These are phyloP conservation scores for Pythium volutum DNA, from an alignment of 352 stramenopile species.

Conservation along the genomic window DNA sequence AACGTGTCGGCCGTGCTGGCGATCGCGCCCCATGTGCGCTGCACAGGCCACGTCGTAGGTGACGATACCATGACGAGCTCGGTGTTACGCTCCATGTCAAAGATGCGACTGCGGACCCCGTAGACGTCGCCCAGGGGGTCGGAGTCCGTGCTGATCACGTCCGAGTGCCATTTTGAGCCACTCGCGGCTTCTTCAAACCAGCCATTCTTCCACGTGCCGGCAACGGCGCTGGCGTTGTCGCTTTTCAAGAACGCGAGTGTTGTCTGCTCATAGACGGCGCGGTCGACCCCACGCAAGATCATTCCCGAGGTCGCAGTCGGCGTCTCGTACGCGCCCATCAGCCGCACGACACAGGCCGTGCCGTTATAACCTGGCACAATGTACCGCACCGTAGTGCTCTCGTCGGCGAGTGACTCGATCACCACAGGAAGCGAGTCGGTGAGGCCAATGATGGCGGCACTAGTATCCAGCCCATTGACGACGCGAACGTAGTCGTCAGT, in stretches of 20 bases:
- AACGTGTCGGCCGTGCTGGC: conserved; percentile 4
- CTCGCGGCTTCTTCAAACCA: conserved; percentile 24
- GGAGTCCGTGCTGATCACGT: conserved; percentile 24
- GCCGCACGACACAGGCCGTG: conserved; percentile 29
- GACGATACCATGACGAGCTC: conserved; percentile 11
- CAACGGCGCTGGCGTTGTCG: background rate
- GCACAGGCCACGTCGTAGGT: background rate
- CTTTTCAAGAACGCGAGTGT: conserved; percentile 8
- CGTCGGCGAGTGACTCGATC: conserved; percentile 29
- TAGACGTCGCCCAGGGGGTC: conserved; percentile 2
- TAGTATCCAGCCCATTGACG: conserved; percentile 25
- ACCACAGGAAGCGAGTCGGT: conserved; percentile 31
- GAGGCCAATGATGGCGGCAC: background rate
- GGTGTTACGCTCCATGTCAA: conserved; percentile 19
- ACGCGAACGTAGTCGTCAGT: conserved; percentile 28
- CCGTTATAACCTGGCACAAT: conserved; percentile 27
- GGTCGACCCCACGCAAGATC: conserved; percentile 15
- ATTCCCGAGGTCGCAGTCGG: conserved; percentile 4
- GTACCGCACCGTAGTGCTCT: conserved; percentile 12
- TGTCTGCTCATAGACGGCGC: conserved; percentile 15
- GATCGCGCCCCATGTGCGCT: conserved; percentile 6
- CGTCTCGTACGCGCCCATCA: conserved; percentile 23
- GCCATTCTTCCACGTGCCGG: conserved; percentile 29
- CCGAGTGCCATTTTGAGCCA: conserved; percentile 26
- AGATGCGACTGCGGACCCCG: conserved; percentile 16